Conservation (phyloP, 2,329 filamentous ascomycete genomes). For the Arachnomyces sp. region DNA sequence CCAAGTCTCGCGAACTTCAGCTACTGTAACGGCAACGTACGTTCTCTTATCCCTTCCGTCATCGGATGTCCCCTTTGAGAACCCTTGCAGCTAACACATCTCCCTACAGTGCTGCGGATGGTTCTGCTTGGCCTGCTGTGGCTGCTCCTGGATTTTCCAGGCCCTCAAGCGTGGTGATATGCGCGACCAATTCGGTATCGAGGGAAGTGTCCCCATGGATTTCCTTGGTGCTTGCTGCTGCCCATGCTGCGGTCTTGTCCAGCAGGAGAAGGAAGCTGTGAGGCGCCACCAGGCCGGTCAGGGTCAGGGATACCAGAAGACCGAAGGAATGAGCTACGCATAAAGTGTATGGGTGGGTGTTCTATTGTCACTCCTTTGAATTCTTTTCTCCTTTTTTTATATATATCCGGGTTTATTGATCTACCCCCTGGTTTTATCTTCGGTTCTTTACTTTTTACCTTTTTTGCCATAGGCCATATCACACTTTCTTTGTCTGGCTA, state of each 20-base stretch:
- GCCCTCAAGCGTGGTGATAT: conserved; percentile 49
- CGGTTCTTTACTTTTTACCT: no score
- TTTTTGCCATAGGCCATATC: no score
- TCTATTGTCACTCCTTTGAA: no score
- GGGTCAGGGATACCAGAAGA: conserved; percentile 18
- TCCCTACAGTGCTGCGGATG: conserved; percentile 27
- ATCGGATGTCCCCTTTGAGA: background rate
- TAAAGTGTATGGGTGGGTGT: background rate
- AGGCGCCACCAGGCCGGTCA: conserved; percentile 11
- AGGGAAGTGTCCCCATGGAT: conserved; percentile 42
- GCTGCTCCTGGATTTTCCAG: conserved; percentile 34
- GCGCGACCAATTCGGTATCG: conserved; percentile 46
- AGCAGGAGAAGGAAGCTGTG: conserved; percentile 49
- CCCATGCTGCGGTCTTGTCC: conserved; percentile 48
- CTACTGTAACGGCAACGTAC: conserved; percentile 22
- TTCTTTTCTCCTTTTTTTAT: no score
- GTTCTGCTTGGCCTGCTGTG: conserved; percentile 21
- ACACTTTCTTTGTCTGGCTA: no score
- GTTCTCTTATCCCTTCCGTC: conserved; percentile 4
- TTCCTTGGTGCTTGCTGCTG: conserved; percentile 50
- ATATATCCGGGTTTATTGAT: no score
- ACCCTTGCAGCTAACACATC: background rate
- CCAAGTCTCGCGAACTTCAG: conserved; percentile 20
- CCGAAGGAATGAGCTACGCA: conserved; percentile 16
- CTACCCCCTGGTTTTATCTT: no score